phyloP scores from a whole-genome alignment of 371 early-diverging fungal species.

The Rhizopus sp. region DNA sequence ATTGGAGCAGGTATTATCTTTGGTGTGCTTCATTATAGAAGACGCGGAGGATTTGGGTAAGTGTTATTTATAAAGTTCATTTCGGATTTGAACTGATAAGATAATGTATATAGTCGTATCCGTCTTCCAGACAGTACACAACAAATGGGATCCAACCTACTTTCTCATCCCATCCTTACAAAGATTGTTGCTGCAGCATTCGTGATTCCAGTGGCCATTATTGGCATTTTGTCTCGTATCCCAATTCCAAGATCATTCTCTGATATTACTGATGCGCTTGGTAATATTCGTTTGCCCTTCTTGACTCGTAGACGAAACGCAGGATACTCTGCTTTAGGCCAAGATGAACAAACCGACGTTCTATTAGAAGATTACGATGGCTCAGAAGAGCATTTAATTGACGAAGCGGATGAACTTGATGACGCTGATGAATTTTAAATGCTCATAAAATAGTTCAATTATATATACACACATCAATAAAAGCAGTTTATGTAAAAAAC shows the following conservation, averaged over 20 bases:
- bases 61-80: not conserved
- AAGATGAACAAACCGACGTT: constrained; percentile 51
- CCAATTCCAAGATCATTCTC: constrained; percentile 34
- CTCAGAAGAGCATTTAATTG: constrained; percentile 41
- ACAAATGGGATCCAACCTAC: constrained; percentile 18
- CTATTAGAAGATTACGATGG: constrained; percentile 54
- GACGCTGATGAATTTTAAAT: constrained; percentile 48
- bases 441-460: too few relatives aligned
- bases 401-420: constrained; percentile 43
- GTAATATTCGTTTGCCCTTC: constrained; percentile 33
- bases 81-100: not conserved
- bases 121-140: constrained; percentile 39
- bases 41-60: constrained; percentile 43
- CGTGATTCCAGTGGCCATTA: constrained; percentile 44
- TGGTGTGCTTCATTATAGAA: constrained; percentile 37
- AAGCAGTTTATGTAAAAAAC: too few relatives aligned
- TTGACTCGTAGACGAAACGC: constrained; percentile 20
- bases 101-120: constrained; percentile 30
- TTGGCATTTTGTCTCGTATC: constrained; percentile 43
- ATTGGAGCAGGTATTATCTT: constrained; percentile 40
- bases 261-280: constrained; percentile 27
- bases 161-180: constrained; percentile 37
- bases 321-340: constrained; percentile 45
- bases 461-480: too few relatives aligned
- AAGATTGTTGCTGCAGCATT: constrained; percentile 42